phyloP scores from a whole-genome alignment of 805 yeast genomes.

The Starmerella sirachaensis region DNA sequence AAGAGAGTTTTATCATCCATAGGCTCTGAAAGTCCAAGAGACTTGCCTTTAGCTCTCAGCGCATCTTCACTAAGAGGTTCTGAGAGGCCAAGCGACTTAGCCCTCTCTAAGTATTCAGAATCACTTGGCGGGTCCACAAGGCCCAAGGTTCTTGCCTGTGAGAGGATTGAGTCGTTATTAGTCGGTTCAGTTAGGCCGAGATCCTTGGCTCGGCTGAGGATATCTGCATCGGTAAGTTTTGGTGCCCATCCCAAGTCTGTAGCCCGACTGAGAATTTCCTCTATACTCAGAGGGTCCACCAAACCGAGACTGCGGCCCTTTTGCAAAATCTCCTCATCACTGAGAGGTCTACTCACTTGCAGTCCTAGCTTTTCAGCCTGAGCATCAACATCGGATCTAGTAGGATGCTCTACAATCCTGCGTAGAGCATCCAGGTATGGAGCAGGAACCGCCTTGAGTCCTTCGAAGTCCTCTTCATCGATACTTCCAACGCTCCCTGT shows the following conservation, averaged over 20 bases:
- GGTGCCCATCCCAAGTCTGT: conserved; percentile 10
- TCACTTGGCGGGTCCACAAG: conserved; percentile 7
- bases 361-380: conserved; percentile 25
- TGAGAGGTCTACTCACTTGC: conserved; percentile 18
- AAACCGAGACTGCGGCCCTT: conserved; percentile 15
- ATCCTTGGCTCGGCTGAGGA: conserved; percentile 32
- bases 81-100: conserved; percentile 11
- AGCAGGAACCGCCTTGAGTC: conserved; percentile 25
- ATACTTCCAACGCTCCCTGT: neutral
- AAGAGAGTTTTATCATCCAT: conserved; percentile 8
- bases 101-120: conserved; percentile 32
- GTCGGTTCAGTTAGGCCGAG: conserved; percentile 25
- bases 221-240: conserved; percentile 9
- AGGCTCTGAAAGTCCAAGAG: conserved; percentile 49
- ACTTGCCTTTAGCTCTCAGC: conserved; percentile 58
- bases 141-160: conserved; percentile 22
- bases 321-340: conserved; percentile 9
- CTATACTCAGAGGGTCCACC: conserved; percentile 7
- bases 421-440: conserved; percentile 25
- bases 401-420: conserved; percentile 26
- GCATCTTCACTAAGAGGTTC: too few relatives aligned
- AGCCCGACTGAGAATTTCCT: conserved; percentile 10
- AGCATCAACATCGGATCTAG: conserved; percentile 22
- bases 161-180: conserved; percentile 4
- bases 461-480: conserved; percentile 7